These are phyloP conservation scores for Sarocladium strictum DNA, from an alignment of 2,329 filamentous ascomycete genomes.

Conservation along the genomic window DNA sequence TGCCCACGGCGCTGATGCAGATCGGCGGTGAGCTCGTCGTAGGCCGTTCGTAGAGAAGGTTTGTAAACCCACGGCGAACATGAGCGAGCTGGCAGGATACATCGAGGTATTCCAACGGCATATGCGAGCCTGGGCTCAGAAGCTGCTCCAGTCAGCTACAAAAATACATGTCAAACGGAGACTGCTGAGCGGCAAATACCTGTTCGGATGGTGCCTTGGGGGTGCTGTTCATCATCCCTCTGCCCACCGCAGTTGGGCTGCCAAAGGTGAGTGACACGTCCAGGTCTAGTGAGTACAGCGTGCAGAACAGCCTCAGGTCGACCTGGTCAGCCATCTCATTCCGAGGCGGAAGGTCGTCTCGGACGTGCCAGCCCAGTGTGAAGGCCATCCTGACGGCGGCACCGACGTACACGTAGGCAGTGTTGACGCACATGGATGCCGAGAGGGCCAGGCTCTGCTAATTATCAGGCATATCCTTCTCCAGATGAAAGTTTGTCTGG, in stretches of 20 bases:
- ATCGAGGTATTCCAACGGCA: slow-evolving; percentile 6
- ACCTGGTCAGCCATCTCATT: slow-evolving; percentile 1
- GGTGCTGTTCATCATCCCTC: background rate
- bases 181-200: background rate
- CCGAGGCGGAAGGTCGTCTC: background rate
- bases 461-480: background rate
- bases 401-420: slow-evolving; percentile 2
- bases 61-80: background rate
- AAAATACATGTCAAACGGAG: background rate
- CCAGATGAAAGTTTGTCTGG: too few relatives aligned
- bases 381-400: slow-evolving; percentile 5
- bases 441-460: slow-evolving; percentile 3
- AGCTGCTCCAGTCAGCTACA: background rate
- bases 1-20: background rate
- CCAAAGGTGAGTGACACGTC: slow-evolving; percentile 9
- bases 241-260: slow-evolving; percentile 1
- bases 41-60: background rate
- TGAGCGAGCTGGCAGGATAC: background rate
- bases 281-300: slow-evolving; percentile 2
- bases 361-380: slow-evolving; percentile 1
- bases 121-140: slow-evolving; percentile 3
- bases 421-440: slow-evolving; percentile 8
- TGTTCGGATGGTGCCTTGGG: slow-evolving; percentile 1
- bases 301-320: slow-evolving; percentile 2
- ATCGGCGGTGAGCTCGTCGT: background rate